Base-by-base conservation (phyloP, 352 stramenopile genomes). In the Globisporangium radiosum region DNA sequence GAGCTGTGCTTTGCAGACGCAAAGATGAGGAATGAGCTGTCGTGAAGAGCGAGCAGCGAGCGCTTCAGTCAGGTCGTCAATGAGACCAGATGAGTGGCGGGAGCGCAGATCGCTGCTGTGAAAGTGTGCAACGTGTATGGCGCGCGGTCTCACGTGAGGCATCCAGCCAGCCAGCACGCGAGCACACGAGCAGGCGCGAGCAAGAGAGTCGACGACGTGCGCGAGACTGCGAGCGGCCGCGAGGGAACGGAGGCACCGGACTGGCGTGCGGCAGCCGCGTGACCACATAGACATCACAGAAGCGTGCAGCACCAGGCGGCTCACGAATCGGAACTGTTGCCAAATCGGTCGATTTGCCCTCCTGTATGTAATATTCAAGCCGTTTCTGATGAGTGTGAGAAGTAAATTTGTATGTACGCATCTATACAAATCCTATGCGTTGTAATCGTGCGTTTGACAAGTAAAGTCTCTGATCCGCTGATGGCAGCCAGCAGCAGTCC, bases 21-120 rank as follows among this genome's bases (percentile, higher is more conserved):
- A 63, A 63, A 57, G 57, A 57, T 52, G 57, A 43, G 57, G 48
- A 63, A 63, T 51, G 47, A 60, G 55, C 17, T 10, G 45, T 47
- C 25, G 17, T 50, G 43, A 47, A 15, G 43, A 47, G 43, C 43
- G 43, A 47, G 11, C 43, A 17, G 42, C 42, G 8, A 11, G 40
- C 13, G 8, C 11, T 11, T 44, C 40, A 13, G 8, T 44, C 40
- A 13, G 8, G 40, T 44, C 11, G 40, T 8, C 40, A 11, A 44
- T 8, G 9, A 45, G 42, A 45, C 42, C 43, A 47, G 43, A 47
- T 47, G 43, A 15, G n/a, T 47, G 43, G 43, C 13, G n/a, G 43
- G 43, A 11, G 43, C 4, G 43, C 13, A 33, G 25, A 2, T 33
- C 25, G 25, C 25, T 33, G 25, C 25, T 33, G 25, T 33, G 25